Base-by-base conservation (phyloP, 2,329 filamentous ascomycete species). In the Aspergillus arachidicola region DNA sequence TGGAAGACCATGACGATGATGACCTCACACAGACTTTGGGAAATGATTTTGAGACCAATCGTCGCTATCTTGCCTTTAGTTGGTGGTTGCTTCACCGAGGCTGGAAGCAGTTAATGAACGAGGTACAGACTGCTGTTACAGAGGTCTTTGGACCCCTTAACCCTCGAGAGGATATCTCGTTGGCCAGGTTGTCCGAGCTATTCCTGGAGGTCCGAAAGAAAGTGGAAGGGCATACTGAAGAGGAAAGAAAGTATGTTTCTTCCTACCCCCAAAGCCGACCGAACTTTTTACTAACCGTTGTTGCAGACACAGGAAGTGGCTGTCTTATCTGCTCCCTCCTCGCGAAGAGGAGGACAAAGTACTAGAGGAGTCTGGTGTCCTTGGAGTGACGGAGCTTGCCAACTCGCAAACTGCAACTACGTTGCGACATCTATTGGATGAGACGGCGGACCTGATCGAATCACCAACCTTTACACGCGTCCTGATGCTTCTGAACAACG, bases 71-170 rank as follows among this genome's bases (percentile, higher is more conserved):
- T 56, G 96, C 94, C 46, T 96, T 98, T 77, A 97, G 93, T 79
- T 99, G 95, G 95, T 99, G 94, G 94, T 82, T 99, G 54, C 84
- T 99, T 55, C 94, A 99, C 79, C 88, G 88, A 68, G 95, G 95
- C 50, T 98, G 93, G 89, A 87, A 89, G 68, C 88, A 93, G 62
- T 82, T 98, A 61, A 90, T 93, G 85, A 84, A 88, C 61, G 91
- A 89, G 67, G 94, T 99, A 55, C 89, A 93, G 74, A 82, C 83
- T n/a, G 93, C 93, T 4, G 95, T 99, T 28, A 90, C 90, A 70
- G 91, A 96, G 59, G 91, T 94, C 28, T 98, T 97, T 77, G 92
- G 93, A n/a, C 85, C 87, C 65, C 82, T 97, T 57, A 97, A 93
- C 76, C 94, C 94, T 1, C 88, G 94, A 57, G 94, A 98, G 72